Base-by-base conservation (phyloP, 2,329 filamentous ascomycete genomes). In the Phialemoniopsis sp. region DNA sequence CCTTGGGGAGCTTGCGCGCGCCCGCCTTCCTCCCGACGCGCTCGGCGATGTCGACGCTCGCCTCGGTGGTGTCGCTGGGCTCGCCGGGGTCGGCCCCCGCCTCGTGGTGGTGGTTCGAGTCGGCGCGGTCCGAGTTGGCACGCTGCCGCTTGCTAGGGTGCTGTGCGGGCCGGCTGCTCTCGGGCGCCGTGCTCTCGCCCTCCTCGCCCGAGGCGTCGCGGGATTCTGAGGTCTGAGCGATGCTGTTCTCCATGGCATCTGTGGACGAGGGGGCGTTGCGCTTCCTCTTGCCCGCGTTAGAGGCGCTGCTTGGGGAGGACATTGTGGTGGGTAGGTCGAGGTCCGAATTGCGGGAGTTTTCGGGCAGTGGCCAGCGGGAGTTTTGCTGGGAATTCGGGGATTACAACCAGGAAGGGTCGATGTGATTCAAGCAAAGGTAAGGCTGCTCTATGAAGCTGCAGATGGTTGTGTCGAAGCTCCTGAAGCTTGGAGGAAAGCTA, bases 161-260 rank as follows among this genome's bases (percentile, higher is more conserved):
- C 53, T 77, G 72, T 45, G 68, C 68, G 40, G 68, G 21, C 21
- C 21, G 6, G 21, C 21, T 65, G 32, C 72, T 73, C 58, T 83
- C 76, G 45, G 76, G 75, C 38, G 85, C 78, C 13, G 83, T 82
- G 49, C 87, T 87, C 53, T 85, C 82, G 53, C 79, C 82, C 58
- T 91, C 88, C 66, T 95, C 87, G 48, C 76, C 86, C 13, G 87
- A 91, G 44, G 86, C 87, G 67, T 94, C 87, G 57, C 86, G 80
- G 29, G 87, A 90, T 14, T 86, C 89, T 29, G 85, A 73, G 58
- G 85, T 75, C 59, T 83, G 79, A 39, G 79, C 73, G 50, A 63
- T 62, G 34, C 54, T 50, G 44, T 44, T 51, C 49, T 46, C 66
- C 21, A 26, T 26, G 57, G 45, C 70, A 57, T 49, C 72, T 64